A percentile compares a stretch with the other conserved stretches of the same genome.
Conservation (phyloP, 2,329 filamentous ascomycete species). For the Cladophialophora exuberans region DNA sequence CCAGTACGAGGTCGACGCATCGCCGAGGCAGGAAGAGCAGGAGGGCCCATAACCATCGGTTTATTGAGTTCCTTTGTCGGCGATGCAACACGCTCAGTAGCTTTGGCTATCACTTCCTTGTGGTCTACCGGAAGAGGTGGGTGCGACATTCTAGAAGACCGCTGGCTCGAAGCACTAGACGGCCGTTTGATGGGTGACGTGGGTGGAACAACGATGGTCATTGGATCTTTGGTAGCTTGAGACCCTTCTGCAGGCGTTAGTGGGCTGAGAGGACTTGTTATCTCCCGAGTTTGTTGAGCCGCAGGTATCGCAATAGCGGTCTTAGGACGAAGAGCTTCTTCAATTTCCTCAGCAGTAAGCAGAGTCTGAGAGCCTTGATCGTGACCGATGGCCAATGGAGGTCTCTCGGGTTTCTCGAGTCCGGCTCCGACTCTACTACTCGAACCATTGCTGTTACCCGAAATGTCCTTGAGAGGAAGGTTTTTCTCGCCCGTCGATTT, state of each 20-base stretch:
- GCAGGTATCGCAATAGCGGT: slow-evolving; percentile 40
- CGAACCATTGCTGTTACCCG: slow-evolving; percentile 55
- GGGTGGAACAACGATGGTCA: background rate
- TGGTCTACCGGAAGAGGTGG: slow-evolving; percentile 84
- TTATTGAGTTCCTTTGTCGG: slow-evolving; percentile 18
- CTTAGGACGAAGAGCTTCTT: slow-evolving; percentile 62
- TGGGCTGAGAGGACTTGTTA: slow-evolving; percentile 25
- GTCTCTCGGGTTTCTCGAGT: slow-evolving; percentile 8
- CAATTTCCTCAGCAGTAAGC: slow-evolving; percentile 80
- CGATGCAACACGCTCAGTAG: slow-evolving; percentile 61
- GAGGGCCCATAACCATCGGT: slow-evolving; percentile 72
- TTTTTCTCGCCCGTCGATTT: slow-evolving; percentile 34
- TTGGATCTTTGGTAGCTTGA: slow-evolving; percentile 2
- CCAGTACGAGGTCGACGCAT: slow-evolving; percentile 66
- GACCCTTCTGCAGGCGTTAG: slow-evolving; percentile 9
- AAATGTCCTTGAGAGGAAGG: slow-evolving; percentile 64
- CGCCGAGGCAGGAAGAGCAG: slow-evolving; percentile 78
- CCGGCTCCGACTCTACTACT: slow-evolving; percentile 17
- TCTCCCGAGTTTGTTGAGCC: slow-evolving; percentile 36
- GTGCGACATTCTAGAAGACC: slow-evolving; percentile 47
- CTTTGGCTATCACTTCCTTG: slow-evolving; percentile 80
- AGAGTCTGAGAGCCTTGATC: slow-evolving; percentile 82
- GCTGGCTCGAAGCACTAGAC: slow-evolving; percentile 72
- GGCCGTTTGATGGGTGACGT: slow-evolving; percentile 59
- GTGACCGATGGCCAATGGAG: slow-evolving; percentile 50